These are phyloP conservation scores for Talaromyces adpressus DNA, from an alignment of 495 filamentous ascomycete genomes.

Conservation along the genomic window DNA sequence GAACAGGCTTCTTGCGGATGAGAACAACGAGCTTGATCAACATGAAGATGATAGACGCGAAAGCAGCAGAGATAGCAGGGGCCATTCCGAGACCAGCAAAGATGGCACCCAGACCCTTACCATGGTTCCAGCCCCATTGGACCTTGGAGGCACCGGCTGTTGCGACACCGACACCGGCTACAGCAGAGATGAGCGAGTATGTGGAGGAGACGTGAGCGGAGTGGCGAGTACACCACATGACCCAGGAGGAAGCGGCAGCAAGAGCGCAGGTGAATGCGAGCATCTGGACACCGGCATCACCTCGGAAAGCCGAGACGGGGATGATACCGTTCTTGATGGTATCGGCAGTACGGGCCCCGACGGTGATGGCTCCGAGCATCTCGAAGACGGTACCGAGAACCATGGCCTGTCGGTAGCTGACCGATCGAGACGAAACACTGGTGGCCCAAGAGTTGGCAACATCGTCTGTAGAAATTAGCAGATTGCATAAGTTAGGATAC, in stretches of 20 bases:
- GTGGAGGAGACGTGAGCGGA: conserved; percentile 58
- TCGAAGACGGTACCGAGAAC: conserved; percentile 60
- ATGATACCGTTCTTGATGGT: conserved; percentile 58
- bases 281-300: conserved; percentile 52
- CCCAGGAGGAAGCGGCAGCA: conserved; percentile 46
- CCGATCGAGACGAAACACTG: conserved; percentile 59
- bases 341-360: conserved; percentile 52
- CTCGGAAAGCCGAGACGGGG: conserved; percentile 37
- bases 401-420: conserved; percentile 64
- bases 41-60: conserved; percentile 52
- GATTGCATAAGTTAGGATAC: neutral
- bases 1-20: conserved; percentile 48
- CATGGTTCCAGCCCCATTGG: conserved; percentile 56
- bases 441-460: conserved; percentile 73
- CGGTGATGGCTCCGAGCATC: conserved; percentile 49
- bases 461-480: conserved; percentile 45
- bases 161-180: conserved; percentile 56
- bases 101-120: conserved; percentile 53
- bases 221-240: conserved; percentile 57
- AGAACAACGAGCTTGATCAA: conserved; percentile 54
- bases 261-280: conserved; percentile 53
- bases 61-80: conserved; percentile 48
- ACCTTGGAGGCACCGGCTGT: conserved; percentile 49
- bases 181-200: conserved; percentile 56
- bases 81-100: conserved; percentile 57